phyloP scores from a whole-genome alignment of 2,329 filamentous ascomycete genomes.

The Ceratocystis diversiconidia region DNA sequence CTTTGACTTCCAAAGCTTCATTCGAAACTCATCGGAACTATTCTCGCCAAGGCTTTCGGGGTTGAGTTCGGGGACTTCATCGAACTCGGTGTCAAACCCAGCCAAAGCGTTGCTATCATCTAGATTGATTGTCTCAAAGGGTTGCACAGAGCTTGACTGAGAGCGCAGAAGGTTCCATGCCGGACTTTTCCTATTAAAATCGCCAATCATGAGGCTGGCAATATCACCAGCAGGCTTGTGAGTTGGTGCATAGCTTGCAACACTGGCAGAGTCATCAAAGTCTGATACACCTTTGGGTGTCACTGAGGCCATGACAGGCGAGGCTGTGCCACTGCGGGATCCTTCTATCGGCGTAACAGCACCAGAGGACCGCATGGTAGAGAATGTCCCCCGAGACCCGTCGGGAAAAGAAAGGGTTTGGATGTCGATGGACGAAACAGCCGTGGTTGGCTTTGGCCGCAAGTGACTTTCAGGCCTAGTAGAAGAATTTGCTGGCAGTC shows the following conservation, averaged over 20 bases:
- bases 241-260: slow-evolving; percentile 52
- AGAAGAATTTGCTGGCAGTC: neutral
- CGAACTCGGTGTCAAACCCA: slow-evolving; percentile 65
- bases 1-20: slow-evolving; percentile 75
- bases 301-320: slow-evolving; percentile 24
- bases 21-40: slow-evolving; percentile 40
- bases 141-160: slow-evolving; percentile 44
- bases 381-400: slow-evolving; percentile 50
- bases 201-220: slow-evolving; percentile 67
- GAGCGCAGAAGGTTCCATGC: slow-evolving; percentile 54
- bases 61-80: slow-evolving; percentile 45
- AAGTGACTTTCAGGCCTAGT: neutral
- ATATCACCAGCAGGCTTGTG: slow-evolving; percentile 53
- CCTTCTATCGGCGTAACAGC: slow-evolving; percentile 26
- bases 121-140: slow-evolving; percentile 41
- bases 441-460: slow-evolving; percentile 61
- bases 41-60: slow-evolving; percentile 23
- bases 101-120: slow-evolving; percentile 40
- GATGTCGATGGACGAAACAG: slow-evolving; percentile 67
- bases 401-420: slow-evolving; percentile 62
- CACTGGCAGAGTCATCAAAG: slow-evolving; percentile 48
- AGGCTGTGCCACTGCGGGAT: slow-evolving; percentile 28
- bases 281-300: slow-evolving; percentile 25
- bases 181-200: slow-evolving; percentile 49
- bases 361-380: slow-evolving; percentile 27